A percentile compares a stretch with the other conserved stretches of the same genome.
phyloP scores from a whole-genome alignment of 352 stramenopile genomes.

The Phytophthora hibernalis region DNA sequence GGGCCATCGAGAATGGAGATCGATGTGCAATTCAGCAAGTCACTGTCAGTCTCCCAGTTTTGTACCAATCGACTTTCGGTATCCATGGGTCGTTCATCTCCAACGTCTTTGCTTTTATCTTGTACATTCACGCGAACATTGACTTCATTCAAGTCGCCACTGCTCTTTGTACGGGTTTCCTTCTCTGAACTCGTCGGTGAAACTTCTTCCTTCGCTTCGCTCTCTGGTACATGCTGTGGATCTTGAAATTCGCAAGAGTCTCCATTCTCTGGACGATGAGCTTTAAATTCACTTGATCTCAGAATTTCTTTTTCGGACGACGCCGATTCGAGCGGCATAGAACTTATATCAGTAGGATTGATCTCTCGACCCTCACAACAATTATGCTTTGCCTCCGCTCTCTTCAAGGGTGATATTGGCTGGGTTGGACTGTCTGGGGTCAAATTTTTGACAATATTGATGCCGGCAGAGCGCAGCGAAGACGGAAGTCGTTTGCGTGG shows the following conservation, averaged over 20 bases:
- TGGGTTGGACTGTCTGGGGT: neutral
- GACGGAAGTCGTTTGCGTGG: constrained; percentile 12
- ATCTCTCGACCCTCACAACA: neutral
- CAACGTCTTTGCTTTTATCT: neutral
- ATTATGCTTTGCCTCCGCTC: constrained; percentile 7
- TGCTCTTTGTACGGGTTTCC: neutral
- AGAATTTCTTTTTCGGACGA: neutral
- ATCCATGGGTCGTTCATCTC: constrained; percentile 32
- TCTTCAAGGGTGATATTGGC: neutral
- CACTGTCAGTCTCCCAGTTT: constrained; percentile 24
- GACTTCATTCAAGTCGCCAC: neutral
- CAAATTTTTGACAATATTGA: constrained; percentile 21
- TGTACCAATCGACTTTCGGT: constrained; percentile 39
- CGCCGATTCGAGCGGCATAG: neutral
- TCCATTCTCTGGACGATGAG: neutral
- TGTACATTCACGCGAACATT: neutral
- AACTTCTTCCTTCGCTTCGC: neutral
- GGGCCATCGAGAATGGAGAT: constrained; percentile 36
- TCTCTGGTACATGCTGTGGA: neutral
- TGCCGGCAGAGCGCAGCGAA: constrained; percentile 18
- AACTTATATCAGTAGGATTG: neutral
- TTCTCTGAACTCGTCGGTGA: neutral
- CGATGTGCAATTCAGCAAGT: constrained; percentile 41
- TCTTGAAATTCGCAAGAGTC: constrained; percentile 5
- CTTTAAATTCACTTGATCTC: neutral